A percentile compares a stretch with the other conserved stretches of the same genome.
phyloP scores from a whole-genome alignment of 2,329 filamentous ascomycete genomes.

The Microdochium trichocladiopsis region DNA sequence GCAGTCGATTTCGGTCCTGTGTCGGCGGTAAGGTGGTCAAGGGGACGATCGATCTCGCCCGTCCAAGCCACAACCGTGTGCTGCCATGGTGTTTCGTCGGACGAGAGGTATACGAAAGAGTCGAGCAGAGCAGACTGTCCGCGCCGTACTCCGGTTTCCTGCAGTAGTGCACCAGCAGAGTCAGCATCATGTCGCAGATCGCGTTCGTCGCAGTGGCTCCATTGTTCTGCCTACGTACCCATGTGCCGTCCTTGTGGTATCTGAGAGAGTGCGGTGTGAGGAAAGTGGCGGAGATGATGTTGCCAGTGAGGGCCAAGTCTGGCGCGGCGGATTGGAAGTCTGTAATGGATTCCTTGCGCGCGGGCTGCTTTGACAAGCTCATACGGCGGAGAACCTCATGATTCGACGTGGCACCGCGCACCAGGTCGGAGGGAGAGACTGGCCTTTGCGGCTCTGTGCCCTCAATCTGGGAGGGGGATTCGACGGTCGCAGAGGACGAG shows the following conservation, averaged over 20 bases:
- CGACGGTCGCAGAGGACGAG: constrained; percentile 7
- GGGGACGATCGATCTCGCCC: constrained; percentile 64
- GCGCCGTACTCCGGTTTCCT: constrained; percentile 71
- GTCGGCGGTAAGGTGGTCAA: constrained; percentile 35
- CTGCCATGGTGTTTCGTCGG: constrained; percentile 77
- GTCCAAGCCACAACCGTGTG: constrained; percentile 94
- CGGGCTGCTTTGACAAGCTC: constrained; percentile 33
- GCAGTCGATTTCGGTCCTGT: constrained; percentile 42
- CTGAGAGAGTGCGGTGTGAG: constrained; percentile 53
- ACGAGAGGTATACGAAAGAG: constrained; percentile 81
- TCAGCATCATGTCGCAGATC: background rate
- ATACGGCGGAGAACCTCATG: constrained; percentile 34
- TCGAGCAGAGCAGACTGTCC: constrained; percentile 91
- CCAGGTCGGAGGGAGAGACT: constrained; percentile 11
- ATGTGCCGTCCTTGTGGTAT: constrained; percentile 51
- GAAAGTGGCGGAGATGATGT: constrained; percentile 60
- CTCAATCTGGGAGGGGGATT: constrained; percentile 7
- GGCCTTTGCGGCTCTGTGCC: constrained; percentile 12
- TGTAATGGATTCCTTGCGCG: constrained; percentile 40
- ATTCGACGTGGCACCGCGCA: constrained; percentile 25
- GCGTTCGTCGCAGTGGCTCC: background rate
- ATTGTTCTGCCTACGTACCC: constrained; percentile 38
- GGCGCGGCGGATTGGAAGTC: constrained; percentile 51
- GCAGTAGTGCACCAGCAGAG: constrained; percentile 4
- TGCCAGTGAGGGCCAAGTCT: constrained; percentile 52